Percentiles rank a stretch among this genome's conserved stretches.
These are phyloP conservation scores for Martiniozyma asiatica DNA, from an alignment of 1,139 yeast species.

Conservation along the genomic window DNA sequence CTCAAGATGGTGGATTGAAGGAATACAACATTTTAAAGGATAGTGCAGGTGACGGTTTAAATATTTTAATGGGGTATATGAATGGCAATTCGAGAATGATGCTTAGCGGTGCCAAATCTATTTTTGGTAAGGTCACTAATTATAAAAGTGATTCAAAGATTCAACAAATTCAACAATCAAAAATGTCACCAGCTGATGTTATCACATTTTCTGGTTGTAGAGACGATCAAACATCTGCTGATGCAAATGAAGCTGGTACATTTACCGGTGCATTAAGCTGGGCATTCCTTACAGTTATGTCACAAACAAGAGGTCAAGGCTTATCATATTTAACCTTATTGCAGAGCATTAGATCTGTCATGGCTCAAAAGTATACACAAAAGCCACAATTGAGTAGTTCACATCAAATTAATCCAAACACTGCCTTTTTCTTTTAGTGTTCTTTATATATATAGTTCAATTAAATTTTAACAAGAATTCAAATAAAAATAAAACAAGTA, in stretches of 20 bases:
- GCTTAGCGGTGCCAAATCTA: constrained; percentile 32
- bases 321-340: constrained; percentile 70
- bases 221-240: constrained; percentile 77
- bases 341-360: constrained; percentile 65
- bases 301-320: constrained; percentile 33
- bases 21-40: constrained; percentile 84
- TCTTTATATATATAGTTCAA: too few relatives aligned
- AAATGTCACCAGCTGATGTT: constrained; percentile 83
- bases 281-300: constrained; percentile 68
- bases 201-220: constrained; percentile 82
- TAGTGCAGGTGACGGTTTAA: constrained; percentile 65
- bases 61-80: constrained; percentile 62
- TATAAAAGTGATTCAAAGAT: constrained; percentile 20
- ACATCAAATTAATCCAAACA: constrained; percentile 74
- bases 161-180: constrained; percentile 37
- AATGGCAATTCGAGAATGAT: constrained; percentile 56
- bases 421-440: constrained; percentile 38
- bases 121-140: constrained; percentile 34
- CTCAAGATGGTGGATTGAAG: constrained; percentile 74
- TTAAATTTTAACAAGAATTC: too few relatives aligned
- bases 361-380: constrained; percentile 64
- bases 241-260: constrained; percentile 57
- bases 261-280: constrained; percentile 94
- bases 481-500: too few relatives aligned
- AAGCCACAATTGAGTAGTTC: constrained; percentile 81